A percentile compares a stretch with the other conserved stretches of the same genome.
Evolutionary conservation across 2,329 filamentous ascomycete genomes (phyloP).

Genomic region (Didymella keratinophila): DNA sequence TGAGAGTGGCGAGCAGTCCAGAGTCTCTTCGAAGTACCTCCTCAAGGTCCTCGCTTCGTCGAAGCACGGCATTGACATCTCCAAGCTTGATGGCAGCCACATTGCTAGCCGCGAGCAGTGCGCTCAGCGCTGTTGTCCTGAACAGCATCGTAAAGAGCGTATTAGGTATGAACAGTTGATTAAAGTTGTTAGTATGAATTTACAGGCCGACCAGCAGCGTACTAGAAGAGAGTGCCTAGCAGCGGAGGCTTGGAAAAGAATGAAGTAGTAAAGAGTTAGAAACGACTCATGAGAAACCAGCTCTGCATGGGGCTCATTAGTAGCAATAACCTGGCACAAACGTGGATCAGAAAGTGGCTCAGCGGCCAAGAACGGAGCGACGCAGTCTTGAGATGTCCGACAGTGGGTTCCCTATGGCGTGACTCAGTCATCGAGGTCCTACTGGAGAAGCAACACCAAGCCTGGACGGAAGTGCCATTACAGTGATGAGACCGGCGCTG

Average conservation of each 20-base stretch:
- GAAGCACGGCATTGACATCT: slow-evolving; percentile 38
- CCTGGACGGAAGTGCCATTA: slow-evolving; percentile 33
- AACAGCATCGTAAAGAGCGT: slow-evolving; percentile 43
- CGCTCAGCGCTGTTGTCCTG: slow-evolving; percentile 39
- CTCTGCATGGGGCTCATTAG: slow-evolving; percentile 42
- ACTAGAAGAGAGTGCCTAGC: slow-evolving; percentile 39
- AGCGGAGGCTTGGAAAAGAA: slow-evolving; percentile 38
- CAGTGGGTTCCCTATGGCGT: slow-evolving; percentile 40
- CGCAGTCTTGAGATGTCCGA: slow-evolving; percentile 31
- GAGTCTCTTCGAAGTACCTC: slow-evolving; percentile 45
- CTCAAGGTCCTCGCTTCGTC: slow-evolving; percentile 43
- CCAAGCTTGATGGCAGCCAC: slow-evolving; percentile 39
- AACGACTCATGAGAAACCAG: slow-evolving; percentile 40
- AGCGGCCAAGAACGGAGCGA: slow-evolving; percentile 24
- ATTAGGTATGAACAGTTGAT: slow-evolving; percentile 46
- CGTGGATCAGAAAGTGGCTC: slow-evolving; percentile 38
- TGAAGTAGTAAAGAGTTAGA: slow-evolving; percentile 35
- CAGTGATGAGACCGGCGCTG: slow-evolving; percentile 45
- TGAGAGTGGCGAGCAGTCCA: slow-evolving; percentile 46
- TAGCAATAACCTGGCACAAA: slow-evolving; percentile 28
- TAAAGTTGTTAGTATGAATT: slow-evolving; percentile 42
- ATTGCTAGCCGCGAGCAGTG: slow-evolving; percentile 45
- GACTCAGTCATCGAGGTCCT: slow-evolving; percentile 33
- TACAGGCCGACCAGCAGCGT: slow-evolving; percentile 50
- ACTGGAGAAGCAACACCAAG: slow-evolving; percentile 43